These are phyloP conservation scores for Saxophila tyrrhenica DNA, from an alignment of 495 filamentous ascomycete species.

Conservation along the genomic window DNA sequence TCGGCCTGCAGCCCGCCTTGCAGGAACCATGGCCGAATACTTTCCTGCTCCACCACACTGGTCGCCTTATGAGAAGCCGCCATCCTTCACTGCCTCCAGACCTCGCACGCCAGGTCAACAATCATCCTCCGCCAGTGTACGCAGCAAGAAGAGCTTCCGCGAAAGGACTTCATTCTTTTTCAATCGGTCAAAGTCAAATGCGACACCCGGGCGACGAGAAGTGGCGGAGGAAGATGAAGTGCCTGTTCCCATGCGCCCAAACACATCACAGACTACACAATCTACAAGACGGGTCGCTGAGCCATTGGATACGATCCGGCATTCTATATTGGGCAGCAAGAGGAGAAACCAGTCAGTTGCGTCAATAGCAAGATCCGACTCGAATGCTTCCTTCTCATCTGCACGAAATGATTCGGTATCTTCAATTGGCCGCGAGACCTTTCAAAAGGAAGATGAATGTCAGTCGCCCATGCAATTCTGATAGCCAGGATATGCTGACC, in stretches of 20 bases:
- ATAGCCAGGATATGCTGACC: background rate
- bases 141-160: background rate
- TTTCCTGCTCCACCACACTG: background rate
- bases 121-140: background rate
- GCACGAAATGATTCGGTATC: background rate
- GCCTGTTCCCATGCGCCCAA: background rate
- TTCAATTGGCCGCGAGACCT: background rate
- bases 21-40: background rate
- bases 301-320: slow-evolving; percentile 5
- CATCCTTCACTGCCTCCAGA: background rate
- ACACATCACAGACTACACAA: background rate
- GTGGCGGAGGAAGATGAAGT: background rate
- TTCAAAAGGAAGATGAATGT: slow-evolving; percentile 10
- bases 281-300: slow-evolving; percentile 5
- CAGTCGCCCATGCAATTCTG: background rate
- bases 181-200: background rate
- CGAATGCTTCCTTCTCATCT: background rate
- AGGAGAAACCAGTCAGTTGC: background rate
- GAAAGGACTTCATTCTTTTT: background rate
- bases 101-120: background rate
- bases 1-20: too few species aligned
- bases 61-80: background rate
- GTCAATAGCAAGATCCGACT: background rate
- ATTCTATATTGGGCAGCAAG: slow-evolving; percentile 2
- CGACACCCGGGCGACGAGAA: background rate